These are phyloP conservation scores for Claviceps spartinae DNA, from an alignment of 2,329 filamentous ascomycete species.

Conservation along the genomic window DNA sequence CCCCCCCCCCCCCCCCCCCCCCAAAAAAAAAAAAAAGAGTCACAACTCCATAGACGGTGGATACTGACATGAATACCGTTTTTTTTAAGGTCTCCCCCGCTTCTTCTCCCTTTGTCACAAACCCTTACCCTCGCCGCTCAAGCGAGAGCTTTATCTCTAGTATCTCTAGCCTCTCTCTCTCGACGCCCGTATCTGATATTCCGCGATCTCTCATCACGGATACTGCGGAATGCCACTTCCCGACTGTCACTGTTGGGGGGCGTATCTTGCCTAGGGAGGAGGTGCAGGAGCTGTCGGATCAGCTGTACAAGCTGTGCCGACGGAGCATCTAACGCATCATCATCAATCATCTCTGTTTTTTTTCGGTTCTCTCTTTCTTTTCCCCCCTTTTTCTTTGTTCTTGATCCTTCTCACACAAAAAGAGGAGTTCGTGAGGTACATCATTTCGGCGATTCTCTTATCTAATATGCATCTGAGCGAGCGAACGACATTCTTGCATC, in stretches of 20 bases:
- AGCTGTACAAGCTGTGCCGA: constrained; percentile 1
- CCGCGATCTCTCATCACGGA: not conserved
- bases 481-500: no score
- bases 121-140: not conserved
- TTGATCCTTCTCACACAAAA: no score
- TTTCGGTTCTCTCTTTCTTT: no score
- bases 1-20: not conserved
- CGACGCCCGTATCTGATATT: not conserved
- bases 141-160: constrained; percentile 1
- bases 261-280: not conserved
- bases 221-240: not conserved
- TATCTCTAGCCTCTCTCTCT: constrained; percentile 2
- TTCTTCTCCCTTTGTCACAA: not conserved
- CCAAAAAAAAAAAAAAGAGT: no score
- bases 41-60: no score
- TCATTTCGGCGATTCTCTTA: no score
- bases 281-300: constrained; percentile 2
- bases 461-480: no score
- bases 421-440: no score
- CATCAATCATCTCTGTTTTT: no score
- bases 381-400: no score
- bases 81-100: not conserved
- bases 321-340: not conserved
- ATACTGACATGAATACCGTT: not conserved
- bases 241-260: constrained; percentile 1